These are phyloP conservation scores for Neoboletus brunneissimus DNA, from an alignment of 768 basidiomycete genomes.

Conservation along the genomic window DNA sequence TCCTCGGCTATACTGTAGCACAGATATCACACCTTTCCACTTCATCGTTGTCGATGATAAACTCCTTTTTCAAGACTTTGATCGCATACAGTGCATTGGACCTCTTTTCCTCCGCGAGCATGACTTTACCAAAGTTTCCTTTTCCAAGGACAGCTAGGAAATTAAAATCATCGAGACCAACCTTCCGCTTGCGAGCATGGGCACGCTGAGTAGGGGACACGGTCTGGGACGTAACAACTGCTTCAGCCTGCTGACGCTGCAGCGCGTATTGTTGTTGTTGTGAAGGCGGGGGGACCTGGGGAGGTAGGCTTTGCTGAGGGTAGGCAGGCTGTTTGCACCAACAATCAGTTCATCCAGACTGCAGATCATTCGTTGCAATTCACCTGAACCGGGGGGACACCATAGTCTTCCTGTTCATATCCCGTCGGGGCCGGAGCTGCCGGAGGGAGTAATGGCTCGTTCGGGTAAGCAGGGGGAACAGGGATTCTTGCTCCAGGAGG, in stretches of 20 bases:
- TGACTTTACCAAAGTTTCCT: constrained; percentile 99
- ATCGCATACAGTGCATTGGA: constrained; percentile 90
- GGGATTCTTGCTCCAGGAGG: constrained; percentile 39
- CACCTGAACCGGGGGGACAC: constrained; percentile 24
- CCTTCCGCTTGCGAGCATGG: constrained; percentile 67
- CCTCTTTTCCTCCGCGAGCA: constrained; percentile 98
- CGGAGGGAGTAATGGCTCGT: constrained; percentile 32
- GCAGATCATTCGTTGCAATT: neutral
- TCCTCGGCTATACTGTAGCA: neutral
- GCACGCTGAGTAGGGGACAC: constrained; percentile 40
- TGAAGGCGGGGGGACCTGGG: constrained; percentile 15
- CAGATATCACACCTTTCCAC: constrained; percentile 78
- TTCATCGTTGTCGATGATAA: constrained; percentile 99
- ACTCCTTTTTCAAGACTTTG: constrained; percentile 99
- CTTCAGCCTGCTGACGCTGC: constrained; percentile 33
- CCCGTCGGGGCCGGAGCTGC: constrained; percentile 11
- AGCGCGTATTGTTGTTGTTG: constrained; percentile 25
- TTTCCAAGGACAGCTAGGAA: constrained; percentile 98
- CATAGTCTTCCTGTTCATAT: constrained; percentile 33
- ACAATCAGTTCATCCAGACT: constrained; percentile 2
- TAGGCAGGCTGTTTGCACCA: constrained; percentile 20
- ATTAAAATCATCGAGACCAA: constrained; percentile 98
- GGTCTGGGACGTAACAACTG: constrained; percentile 27
- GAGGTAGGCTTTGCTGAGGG: constrained; percentile 22
- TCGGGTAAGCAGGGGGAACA: constrained; percentile 34